phyloP scores from a whole-genome alignment of 768 basidiomycete species.

The Auriculariales sp. region DNA sequence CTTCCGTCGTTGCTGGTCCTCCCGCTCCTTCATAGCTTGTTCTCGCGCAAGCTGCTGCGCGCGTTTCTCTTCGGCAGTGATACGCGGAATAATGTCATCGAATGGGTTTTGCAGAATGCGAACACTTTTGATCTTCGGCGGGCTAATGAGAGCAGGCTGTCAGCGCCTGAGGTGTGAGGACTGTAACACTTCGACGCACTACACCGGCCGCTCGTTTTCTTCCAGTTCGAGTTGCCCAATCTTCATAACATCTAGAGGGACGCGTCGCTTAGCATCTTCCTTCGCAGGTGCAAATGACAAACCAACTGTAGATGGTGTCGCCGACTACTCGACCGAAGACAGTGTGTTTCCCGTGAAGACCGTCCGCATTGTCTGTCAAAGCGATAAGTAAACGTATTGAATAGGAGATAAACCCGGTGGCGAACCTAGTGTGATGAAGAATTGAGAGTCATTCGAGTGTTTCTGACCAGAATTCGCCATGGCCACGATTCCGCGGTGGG shows the following conservation, averaged over 20 bases:
- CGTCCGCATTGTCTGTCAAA: constrained; percentile 70
- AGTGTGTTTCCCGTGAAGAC: constrained; percentile 88
- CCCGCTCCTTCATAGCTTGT: constrained; percentile 60
- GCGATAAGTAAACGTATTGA: neutral
- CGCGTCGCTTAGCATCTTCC: neutral
- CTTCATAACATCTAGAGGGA: constrained; percentile 63
- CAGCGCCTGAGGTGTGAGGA: neutral
- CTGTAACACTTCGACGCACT: constrained; percentile 31
- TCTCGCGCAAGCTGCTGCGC: constrained; percentile 73
- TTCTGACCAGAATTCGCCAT: constrained; percentile 88
- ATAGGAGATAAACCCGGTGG: neutral
- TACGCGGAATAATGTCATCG: constrained; percentile 87
- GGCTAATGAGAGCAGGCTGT: constrained; percentile 27
- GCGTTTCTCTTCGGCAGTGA: constrained; percentile 84
- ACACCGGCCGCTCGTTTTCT: constrained; percentile 60
- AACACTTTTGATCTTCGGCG: constrained; percentile 79
- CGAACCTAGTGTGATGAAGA: constrained; percentile 82
- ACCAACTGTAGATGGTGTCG: constrained; percentile 79
- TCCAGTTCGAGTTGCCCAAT: constrained; percentile 79
- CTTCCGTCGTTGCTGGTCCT: constrained; percentile 53
- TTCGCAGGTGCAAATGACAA: constrained; percentile 7
- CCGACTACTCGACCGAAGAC: constrained; percentile 83
- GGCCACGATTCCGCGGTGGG: constrained; percentile 80
- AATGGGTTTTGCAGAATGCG: constrained; percentile 89
- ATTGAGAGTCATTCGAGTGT: constrained; percentile 88